Base-by-base conservation (phyloP, 1,284 basidiomycete genomes). In the Cerioporus squamosus region DNA sequence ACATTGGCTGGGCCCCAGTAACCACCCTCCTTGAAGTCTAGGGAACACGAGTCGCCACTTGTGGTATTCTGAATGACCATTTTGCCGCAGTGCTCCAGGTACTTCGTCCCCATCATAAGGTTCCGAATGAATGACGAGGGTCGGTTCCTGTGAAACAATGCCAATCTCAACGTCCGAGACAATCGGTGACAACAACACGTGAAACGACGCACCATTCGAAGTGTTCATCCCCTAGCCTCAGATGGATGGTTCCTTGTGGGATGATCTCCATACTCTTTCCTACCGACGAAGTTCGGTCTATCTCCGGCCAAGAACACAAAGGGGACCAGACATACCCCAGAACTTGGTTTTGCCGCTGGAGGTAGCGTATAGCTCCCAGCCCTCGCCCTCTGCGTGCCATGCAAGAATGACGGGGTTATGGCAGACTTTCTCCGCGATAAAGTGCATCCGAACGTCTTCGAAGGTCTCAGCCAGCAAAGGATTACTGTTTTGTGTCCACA, bases 401-500 rank as follows among this genome's bases (percentile, higher is more conserved):
- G 93, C 93, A 69, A 95, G 85, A 66, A 94, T 79, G 45, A 92
- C 79, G 9, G 94, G 94, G 65, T 93, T 87, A 71, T 96, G 94
- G 46, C 84, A 85, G 53, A 95, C 93, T 77, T 96, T 96, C 75
- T 96, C 94, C 50, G 91, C 87, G 51, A 96, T 82, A 70, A 95
- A 94, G 57, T 84, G 87, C 80, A 87, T 88, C 46, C 93, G 84
- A 31, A 79, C 68, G 62, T 93, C 90, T 72, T 96, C 94, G 66
- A 91, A 96, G 0, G 94, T 95, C 74, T 96, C 94, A 12, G 87
- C 90, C 49, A 95, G 81, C 83, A 95, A 87, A 0, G 93, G 94
- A 66, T 94, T 95, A 68, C 91, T 94, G 61, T 33, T 29, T n/a
- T 47, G 33, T 8, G 26, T 42, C 22, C 42, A 22, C 33, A 17